Conservation (phyloP, 2,329 filamentous ascomycete genomes). For the Aphanocladium album region DNA sequence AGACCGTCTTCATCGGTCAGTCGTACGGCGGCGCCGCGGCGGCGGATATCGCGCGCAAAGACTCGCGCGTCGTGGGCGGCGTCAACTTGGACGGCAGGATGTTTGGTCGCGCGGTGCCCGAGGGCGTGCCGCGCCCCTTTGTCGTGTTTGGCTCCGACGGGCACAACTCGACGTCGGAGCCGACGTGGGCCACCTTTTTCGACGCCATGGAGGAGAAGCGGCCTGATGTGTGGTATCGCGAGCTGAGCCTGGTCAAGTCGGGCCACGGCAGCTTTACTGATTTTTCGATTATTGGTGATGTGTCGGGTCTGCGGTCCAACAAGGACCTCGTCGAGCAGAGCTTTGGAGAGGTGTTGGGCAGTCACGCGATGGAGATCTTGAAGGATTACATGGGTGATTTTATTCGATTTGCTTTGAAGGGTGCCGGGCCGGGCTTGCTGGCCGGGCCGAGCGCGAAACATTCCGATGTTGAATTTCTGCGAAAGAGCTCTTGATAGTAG, state of each 20-base stretch:
- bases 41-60: conserved; percentile 25
- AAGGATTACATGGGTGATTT: conserved; percentile 25
- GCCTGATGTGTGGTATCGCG: conserved; percentile 24
- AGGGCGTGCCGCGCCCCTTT: conserved; percentile 26
- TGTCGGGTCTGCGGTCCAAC: conserved; percentile 18
- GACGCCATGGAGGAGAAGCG: conserved; percentile 16
- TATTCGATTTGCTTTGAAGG: conserved; percentile 23
- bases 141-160: conserved; percentile 25
- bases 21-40: conserved; percentile 30
- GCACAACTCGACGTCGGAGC: conserved; percentile 21
- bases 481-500: background rate
- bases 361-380: conserved; percentile 23
- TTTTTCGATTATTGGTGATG: conserved; percentile 21
- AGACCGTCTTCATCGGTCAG: conserved; percentile 28
- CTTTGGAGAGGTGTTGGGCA: conserved; percentile 25
- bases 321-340: conserved; percentile 16
- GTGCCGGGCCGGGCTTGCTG: conserved; percentile 17
- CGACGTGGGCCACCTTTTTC: conserved; percentile 24
- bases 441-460: conserved; percentile 3
- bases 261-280: conserved; percentile 29
- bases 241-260: conserved; percentile 24
- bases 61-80: conserved; percentile 28
- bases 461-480: conserved; percentile 11
- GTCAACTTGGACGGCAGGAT: conserved; percentile 34
- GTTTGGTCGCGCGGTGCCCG: conserved; percentile 21